phyloP scores from a whole-genome alignment of 805 yeast species.

The Ogataea ganodermae region DNA sequence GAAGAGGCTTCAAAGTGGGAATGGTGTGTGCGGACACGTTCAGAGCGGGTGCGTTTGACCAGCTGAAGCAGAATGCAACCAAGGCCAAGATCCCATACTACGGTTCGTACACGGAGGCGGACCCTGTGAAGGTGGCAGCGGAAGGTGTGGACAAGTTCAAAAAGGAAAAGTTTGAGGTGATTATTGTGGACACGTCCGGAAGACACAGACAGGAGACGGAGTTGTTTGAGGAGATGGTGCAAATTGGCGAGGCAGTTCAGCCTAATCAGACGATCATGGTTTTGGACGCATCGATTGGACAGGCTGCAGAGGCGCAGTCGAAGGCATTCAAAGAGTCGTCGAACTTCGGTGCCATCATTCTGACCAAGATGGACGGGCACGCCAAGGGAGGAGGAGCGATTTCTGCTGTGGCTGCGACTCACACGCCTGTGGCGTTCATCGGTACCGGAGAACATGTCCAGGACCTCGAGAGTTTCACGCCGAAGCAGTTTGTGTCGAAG shows the following conservation, averaged over 20 bases:
- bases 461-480: slow-evolving; percentile 89
- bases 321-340: slow-evolving; percentile 91
- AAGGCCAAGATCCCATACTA: slow-evolving; percentile 92
- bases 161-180: slow-evolving; percentile 87
- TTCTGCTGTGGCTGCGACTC: slow-evolving; percentile 96
- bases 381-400: slow-evolving; percentile 99
- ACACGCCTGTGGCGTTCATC: slow-evolving; percentile 91
- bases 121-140: slow-evolving; percentile 87
- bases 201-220: slow-evolving; percentile 95
- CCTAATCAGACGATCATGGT: slow-evolving; percentile 99
- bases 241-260: slow-evolving; percentile 80
- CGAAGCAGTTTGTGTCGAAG: slow-evolving; percentile 86
- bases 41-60: slow-evolving; percentile 99
- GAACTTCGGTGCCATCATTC: slow-evolving; percentile 90
- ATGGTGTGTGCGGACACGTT: slow-evolving; percentile 98
- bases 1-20: slow-evolving; percentile 93
- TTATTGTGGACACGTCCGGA: slow-evolving; percentile 97
- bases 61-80: slow-evolving; percentile 94
- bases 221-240: slow-evolving; percentile 91
- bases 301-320: slow-evolving; percentile 95
- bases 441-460: slow-evolving; percentile 98
- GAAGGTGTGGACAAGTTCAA: slow-evolving; percentile 93
- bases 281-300: slow-evolving; percentile 95
- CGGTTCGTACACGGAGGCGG: slow-evolving; percentile 94
- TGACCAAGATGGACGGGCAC: slow-evolving; percentile 97